Conservation (phyloP, 257 asterid genomes). For the Salvia miltiorrhiza region DNA sequence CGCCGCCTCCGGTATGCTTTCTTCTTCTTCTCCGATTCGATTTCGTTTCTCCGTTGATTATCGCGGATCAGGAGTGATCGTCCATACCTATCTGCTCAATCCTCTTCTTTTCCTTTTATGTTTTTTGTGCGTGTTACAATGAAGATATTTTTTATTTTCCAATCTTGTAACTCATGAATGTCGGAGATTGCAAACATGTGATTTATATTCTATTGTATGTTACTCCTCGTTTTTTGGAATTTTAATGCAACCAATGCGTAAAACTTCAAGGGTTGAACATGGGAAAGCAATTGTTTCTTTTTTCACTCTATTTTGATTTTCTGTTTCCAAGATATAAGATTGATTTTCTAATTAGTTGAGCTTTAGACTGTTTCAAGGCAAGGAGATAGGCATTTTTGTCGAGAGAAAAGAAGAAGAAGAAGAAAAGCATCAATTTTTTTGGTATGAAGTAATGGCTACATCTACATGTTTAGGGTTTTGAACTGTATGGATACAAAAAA, state of each 20-base stretch:
- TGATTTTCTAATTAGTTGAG: not conserved
- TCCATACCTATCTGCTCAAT: constrained; percentile 7
- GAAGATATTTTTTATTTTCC: not conserved
- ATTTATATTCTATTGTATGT: constrained; percentile 1
- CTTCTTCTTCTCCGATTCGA: constrained; percentile 12
- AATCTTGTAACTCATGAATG: not conserved
- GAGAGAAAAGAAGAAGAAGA: not conserved
- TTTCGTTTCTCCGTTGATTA: not conserved
- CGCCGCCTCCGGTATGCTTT: constrained; percentile 23
- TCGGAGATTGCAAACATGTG: constrained; percentile 3
- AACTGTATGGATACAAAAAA: not conserved
- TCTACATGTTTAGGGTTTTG: constrained; percentile 13
- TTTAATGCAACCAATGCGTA: constrained; percentile 12
- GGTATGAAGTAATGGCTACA: constrained; percentile 5
- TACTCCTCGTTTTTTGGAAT: not conserved
- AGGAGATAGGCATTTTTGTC: not conserved
- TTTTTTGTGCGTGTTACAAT: not conserved
- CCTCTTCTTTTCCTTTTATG: not conserved
- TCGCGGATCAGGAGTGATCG: constrained; percentile 26
- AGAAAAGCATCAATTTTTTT: not conserved
- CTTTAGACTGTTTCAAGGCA: not conserved
- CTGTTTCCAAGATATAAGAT: not conserved
- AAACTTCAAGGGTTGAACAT: not conserved
- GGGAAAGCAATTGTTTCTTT: not conserved
- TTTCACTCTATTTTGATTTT: not conserved